These are phyloP conservation scores for Globisporangium paroecandrum DNA, from an alignment of 352 stramenopile species.

Conservation along the genomic window DNA sequence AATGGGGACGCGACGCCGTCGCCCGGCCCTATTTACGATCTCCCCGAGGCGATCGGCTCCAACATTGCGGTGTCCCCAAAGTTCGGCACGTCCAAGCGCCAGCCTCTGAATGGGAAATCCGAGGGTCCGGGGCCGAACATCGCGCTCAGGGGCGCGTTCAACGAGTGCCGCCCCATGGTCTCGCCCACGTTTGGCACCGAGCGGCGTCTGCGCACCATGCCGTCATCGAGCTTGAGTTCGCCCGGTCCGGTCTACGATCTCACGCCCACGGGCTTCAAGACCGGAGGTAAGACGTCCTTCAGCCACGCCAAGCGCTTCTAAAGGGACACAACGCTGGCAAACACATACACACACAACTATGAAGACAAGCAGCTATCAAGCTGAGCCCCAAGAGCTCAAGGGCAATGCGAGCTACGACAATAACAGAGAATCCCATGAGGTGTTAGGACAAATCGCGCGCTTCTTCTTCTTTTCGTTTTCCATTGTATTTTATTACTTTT, in stretches of 20 bases:
- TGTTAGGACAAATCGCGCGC: not conserved
- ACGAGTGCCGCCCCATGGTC: slow-evolving; percentile 36
- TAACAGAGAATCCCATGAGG: not conserved
- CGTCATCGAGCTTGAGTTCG: slow-evolving; percentile 23
- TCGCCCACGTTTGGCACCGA: slow-evolving; percentile 77
- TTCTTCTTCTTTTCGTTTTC: slow-evolving; percentile 7
- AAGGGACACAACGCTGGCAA: not conserved
- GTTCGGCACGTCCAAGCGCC: slow-evolving; percentile 58
- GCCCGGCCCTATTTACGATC: slow-evolving; percentile 74
- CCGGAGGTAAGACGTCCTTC: slow-evolving; percentile 51
- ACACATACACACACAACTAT: not conserved
- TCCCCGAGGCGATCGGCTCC: slow-evolving; percentile 44
- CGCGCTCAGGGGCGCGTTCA: slow-evolving; percentile 53
- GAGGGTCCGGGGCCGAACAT: slow-evolving; percentile 64
- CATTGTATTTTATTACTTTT: slow-evolving; percentile 20
- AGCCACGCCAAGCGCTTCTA: slow-evolving; percentile 65
- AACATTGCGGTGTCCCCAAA: slow-evolving; percentile 34
- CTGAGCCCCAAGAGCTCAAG: not conserved
- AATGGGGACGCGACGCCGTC: slow-evolving; percentile 59
- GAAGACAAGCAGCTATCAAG: not conserved
- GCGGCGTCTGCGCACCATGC: slow-evolving; percentile 31
- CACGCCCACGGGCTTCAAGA: slow-evolving; percentile 54
- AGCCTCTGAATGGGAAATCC: slow-evolving; percentile 47
- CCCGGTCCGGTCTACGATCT: slow-evolving; percentile 77
- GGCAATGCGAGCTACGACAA: not conserved